A percentile compares a stretch with the other conserved stretches of the same genome.
Evolutionary conservation across 257 asterid species (phyloP).

Genomic region (Craterostigma plantagineum): DNA sequence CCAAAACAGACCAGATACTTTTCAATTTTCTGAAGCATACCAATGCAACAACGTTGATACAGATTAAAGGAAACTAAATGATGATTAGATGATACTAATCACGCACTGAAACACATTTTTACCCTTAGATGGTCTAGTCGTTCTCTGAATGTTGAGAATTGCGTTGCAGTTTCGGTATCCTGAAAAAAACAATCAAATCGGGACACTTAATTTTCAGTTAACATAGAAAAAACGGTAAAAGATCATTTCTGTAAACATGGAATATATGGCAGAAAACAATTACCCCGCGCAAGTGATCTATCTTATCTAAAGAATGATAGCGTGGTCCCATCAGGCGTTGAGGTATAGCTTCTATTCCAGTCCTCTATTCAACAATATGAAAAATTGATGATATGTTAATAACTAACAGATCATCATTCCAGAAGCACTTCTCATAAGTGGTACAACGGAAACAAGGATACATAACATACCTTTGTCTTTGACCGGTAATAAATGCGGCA

Average conservation of each 20-base stretch:
- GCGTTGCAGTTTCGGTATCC: slow-evolving; percentile 29
- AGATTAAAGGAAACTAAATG: not conserved
- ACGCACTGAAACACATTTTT: slow-evolving; percentile 7
- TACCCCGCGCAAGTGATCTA: slow-evolving; percentile 35
- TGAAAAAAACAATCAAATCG: slow-evolving; percentile 16
- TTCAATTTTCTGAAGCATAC: slow-evolving; percentile 54
- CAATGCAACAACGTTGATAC: not conserved
- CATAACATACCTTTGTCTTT: slow-evolving; percentile 27
- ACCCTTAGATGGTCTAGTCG: slow-evolving; percentile 63
- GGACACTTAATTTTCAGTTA: not conserved
- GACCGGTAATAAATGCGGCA: slow-evolving; percentile 52
- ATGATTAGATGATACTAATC: not conserved
- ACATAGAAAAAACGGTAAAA: not conserved
- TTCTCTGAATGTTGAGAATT: slow-evolving; percentile 54
- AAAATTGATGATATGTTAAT: slow-evolving; percentile 4
- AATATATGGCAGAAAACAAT: slow-evolving; percentile 6
- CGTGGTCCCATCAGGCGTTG: slow-evolving; percentile 82
- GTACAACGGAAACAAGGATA: slow-evolving; percentile 3
- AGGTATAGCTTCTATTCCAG: slow-evolving; percentile 28
- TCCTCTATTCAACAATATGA: slow-evolving; percentile 21
- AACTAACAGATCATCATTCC: not conserved
- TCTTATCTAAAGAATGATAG: slow-evolving; percentile 38
- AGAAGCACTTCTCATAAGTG: not conserved
- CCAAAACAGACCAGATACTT: slow-evolving; percentile 71
- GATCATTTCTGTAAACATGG: too few species aligned